These are phyloP conservation scores for Termitomyces sp. DNA, from an alignment of 768 basidiomycete species.

Conservation along the genomic window DNA sequence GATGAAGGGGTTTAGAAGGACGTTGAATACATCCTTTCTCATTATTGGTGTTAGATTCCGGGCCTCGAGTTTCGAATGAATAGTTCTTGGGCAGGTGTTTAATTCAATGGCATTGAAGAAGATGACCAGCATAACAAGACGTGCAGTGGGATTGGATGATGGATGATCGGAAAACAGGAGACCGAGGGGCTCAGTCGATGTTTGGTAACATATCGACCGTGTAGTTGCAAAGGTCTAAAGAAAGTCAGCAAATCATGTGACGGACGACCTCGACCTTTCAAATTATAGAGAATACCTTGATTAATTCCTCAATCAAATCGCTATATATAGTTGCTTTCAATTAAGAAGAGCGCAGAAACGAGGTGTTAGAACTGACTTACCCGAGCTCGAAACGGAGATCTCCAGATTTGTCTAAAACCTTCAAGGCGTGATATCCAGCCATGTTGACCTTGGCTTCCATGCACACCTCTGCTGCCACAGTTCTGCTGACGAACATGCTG, in stretches of 20 bases:
- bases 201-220: slow-evolving; percentile 51
- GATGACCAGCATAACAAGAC: slow-evolving; percentile 69
- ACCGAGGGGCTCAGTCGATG: slow-evolving; percentile 49
- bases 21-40: slow-evolving; percentile 51
- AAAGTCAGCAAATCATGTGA: slow-evolving; percentile 9
- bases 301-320: slow-evolving; percentile 56
- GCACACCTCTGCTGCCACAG: slow-evolving; percentile 78
- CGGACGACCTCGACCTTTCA: not conserved
- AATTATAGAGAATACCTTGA: slow-evolving; percentile 44
- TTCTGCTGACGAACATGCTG: slow-evolving; percentile 80
- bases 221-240: slow-evolving; percentile 63
- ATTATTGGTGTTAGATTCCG: slow-evolving; percentile 54
- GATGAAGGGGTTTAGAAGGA: slow-evolving; percentile 67
- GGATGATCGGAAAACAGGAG: slow-evolving; percentile 67
- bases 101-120: slow-evolving; percentile 46
- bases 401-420: slow-evolving; percentile 58
- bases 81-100: slow-evolving; percentile 24
- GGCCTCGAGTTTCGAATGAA: slow-evolving; percentile 48
- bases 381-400: slow-evolving; percentile 63
- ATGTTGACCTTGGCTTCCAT: slow-evolving; percentile 77
- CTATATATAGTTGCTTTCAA: slow-evolving; percentile 19
- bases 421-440: slow-evolving; percentile 62
- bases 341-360: not conserved
- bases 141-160: slow-evolving; percentile 51
- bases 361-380: slow-evolving; percentile 31